These are phyloP conservation scores for Purpureocillium takamizusanense DNA, from an alignment of 2,329 filamentous ascomycete species.

Conservation along the genomic window DNA sequence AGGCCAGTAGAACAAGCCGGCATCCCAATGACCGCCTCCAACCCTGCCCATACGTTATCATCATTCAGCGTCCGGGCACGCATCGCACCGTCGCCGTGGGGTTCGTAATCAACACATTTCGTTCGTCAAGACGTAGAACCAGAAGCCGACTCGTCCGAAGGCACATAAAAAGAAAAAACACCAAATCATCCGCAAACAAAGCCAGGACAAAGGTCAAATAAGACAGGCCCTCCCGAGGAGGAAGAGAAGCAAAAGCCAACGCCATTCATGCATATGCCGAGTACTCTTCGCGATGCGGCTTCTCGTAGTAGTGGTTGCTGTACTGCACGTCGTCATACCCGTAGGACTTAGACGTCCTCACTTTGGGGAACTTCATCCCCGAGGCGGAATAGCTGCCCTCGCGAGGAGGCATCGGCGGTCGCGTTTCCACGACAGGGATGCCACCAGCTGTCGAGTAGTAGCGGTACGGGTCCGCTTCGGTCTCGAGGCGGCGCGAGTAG, in stretches of 20 bases:
- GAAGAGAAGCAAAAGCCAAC: conserved; percentile 3
- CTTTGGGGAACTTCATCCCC: conserved; percentile 16
- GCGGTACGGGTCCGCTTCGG: conserved; percentile 10
- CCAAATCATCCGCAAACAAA: not conserved
- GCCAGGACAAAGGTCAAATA: not conserved
- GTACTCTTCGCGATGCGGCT: conserved; percentile 15
- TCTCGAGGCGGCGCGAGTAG: conserved; percentile 18
- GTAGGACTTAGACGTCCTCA: conserved; percentile 24
- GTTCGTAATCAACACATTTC: not conserved
- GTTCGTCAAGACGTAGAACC: not conserved
- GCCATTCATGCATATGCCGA: conserved; percentile 12
- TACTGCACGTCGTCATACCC: conserved; percentile 21
- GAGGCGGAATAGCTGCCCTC: conserved; percentile 21
- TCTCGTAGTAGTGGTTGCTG: conserved; percentile 14
- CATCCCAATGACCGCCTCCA: no score
- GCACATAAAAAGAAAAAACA: no score
- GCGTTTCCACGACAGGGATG: conserved; percentile 15
- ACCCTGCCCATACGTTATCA: not conserved
- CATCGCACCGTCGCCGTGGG: not conserved
- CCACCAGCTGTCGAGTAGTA: conserved; percentile 13
- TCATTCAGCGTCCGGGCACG: not conserved
- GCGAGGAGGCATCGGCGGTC: conserved; percentile 20
- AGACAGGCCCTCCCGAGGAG: not conserved
- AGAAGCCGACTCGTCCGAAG: no score
- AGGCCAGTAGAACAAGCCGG: no score